phyloP scores from a whole-genome alignment of 192 early-diverging fungal genomes.

The Gaertneriomyces semiglobifer region DNA sequence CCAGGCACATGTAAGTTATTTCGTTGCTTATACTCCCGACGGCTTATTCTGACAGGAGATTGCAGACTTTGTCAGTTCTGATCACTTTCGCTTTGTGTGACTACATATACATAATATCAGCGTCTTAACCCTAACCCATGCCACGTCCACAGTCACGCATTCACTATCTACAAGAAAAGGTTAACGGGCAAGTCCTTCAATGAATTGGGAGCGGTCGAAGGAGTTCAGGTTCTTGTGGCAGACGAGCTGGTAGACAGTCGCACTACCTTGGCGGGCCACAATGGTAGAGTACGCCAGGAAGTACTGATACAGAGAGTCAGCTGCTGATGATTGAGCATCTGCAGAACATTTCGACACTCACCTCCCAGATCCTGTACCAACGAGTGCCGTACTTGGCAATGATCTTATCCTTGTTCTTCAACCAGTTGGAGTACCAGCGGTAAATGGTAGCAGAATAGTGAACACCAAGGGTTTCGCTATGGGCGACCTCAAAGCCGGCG shows the following conservation, averaged over 20 bases:
- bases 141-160: too few relatives aligned
- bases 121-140: too few relatives aligned
- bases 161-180: too few relatives aligned
- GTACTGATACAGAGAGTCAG: slow-evolving; percentile 39
- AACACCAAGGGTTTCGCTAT: slow-evolving; percentile 86
- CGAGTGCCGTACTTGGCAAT: slow-evolving; percentile 81
- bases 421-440: slow-evolving; percentile 98
- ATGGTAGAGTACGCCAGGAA: slow-evolving; percentile 98
- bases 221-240: slow-evolving; percentile 96
- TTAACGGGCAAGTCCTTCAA: slow-evolving; percentile 15
- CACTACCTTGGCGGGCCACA: slow-evolving; percentile 91
- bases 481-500: slow-evolving; percentile 90
- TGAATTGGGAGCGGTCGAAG: slow-evolving; percentile 72
- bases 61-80: slow-evolving; percentile 28
- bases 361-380: slow-evolving; percentile 95
- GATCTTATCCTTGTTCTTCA: slow-evolving; percentile 85
- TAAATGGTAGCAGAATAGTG: slow-evolving; percentile 96
- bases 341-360: slow-evolving; percentile 13
- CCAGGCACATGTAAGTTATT: slow-evolving; percentile 25
- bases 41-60: not conserved
- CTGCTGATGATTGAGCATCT: slow-evolving; percentile 7
- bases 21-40: not conserved
- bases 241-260: slow-evolving; percentile 95
- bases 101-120: not conserved
- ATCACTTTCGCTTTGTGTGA: slow-evolving; percentile 29